Evolutionary conservation across 805 yeast species (phyloP).

Genomic region (Ogataea methylovora): DNA sequence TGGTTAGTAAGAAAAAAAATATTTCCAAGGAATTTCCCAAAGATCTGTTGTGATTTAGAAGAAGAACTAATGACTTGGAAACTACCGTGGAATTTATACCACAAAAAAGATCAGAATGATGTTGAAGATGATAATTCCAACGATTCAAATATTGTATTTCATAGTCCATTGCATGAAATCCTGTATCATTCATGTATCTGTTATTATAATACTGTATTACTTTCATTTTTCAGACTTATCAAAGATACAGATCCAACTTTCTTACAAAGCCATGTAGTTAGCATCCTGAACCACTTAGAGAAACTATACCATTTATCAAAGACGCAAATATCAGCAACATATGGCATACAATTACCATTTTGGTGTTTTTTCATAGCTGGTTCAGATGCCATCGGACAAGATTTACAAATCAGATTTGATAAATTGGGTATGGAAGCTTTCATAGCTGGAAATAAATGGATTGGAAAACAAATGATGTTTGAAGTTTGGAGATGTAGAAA

Average conservation of each 20-base stretch:
- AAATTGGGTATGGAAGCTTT: constrained; percentile 25
- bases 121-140: neutral
- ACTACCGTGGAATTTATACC: constrained; percentile 35
- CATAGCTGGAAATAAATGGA: constrained; percentile 38
- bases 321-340: constrained; percentile 13
- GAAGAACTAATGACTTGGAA: constrained; percentile 42
- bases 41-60: constrained; percentile 46
- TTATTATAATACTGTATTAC: constrained; percentile 34
- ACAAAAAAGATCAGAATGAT: constrained; percentile 7
- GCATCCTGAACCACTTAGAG: constrained; percentile 29
- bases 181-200: constrained; percentile 30
- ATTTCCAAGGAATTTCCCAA: constrained; percentile 48
- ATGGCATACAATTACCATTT: constrained; percentile 34
- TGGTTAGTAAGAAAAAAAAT: constrained; percentile 33
- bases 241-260: constrained; percentile 30
- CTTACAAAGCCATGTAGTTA: constrained; percentile 28
- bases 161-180: constrained; percentile 32
- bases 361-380: constrained; percentile 43
- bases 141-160: constrained; percentile 13
- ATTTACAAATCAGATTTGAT: constrained; percentile 26
- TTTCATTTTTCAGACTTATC: constrained; percentile 40
- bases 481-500: constrained; percentile 43
- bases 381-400: constrained; percentile 27
- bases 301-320: constrained; percentile 15
- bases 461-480: constrained; percentile 44